Evolutionary conservation across 495 filamentous ascomycete genomes (phyloP).

Genomic region (Lepraria neglecta): DNA sequence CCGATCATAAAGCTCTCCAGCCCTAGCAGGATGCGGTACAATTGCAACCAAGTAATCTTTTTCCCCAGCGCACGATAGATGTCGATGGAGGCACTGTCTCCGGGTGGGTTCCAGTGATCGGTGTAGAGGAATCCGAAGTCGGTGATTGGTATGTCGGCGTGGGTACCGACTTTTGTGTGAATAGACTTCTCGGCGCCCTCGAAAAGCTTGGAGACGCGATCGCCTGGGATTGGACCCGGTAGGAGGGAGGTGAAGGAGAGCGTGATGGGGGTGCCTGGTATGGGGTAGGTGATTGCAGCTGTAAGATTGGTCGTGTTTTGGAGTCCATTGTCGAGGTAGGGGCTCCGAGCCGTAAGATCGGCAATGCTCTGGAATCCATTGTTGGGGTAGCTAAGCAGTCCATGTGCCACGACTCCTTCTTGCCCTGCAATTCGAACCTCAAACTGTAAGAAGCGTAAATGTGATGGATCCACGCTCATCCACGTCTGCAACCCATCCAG

Average conservation of each 20-base stretch:
- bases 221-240: background rate
- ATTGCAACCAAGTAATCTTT: accelerated
- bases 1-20: background rate
- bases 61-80: background rate
- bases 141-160: accelerated
- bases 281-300: background rate
- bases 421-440: background rate
- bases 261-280: background rate
- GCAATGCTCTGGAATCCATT: too few relatives aligned
- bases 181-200: accelerated
- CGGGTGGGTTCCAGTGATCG: too few relatives aligned
- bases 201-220: background rate
- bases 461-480: too few relatives aligned
- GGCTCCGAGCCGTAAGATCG: background rate
- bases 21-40: background rate
- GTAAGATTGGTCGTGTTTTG: background rate
- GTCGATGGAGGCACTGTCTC: background rate
- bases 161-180: background rate
- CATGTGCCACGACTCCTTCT: background rate
- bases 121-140: background rate
- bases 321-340: background rate
- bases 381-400: background rate
- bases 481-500: too few relatives aligned
- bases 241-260: background rate
- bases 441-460: background rate